A percentile compares a stretch with the other conserved stretches of the same genome.
Conservation (phyloP, 495 filamentous ascomycete species). For the Penicillium bialowiezense region DNA sequence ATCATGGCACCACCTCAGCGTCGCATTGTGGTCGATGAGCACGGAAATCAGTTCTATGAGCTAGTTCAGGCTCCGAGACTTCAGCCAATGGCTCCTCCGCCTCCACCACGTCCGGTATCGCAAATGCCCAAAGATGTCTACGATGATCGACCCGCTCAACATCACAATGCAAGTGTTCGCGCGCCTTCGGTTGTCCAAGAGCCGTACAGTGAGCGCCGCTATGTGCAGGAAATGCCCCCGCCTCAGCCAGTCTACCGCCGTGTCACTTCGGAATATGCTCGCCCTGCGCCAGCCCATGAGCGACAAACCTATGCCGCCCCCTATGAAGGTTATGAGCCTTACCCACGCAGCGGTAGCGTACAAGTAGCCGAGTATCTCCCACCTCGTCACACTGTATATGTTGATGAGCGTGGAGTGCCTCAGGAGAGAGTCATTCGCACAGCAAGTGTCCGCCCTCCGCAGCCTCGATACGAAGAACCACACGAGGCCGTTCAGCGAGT, state of each 20-base stretch:
- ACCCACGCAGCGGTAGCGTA: conserved; percentile 37
- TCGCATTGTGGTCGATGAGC: conserved; percentile 67
- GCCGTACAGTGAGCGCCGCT: conserved; percentile 41
- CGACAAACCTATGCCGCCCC: conserved; percentile 31
- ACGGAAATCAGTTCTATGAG: conserved; percentile 69
- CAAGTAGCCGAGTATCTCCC: conserved; percentile 43
- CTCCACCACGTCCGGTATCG: conserved; percentile 36
- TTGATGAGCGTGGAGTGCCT: conserved; percentile 44
- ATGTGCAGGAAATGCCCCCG: conserved; percentile 46
- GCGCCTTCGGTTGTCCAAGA: conserved; percentile 42
- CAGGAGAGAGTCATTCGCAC: conserved; percentile 55
- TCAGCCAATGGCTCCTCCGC: conserved; percentile 53
- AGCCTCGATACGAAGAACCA: conserved; percentile 53
- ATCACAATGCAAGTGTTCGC: conserved; percentile 36
- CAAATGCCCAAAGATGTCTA: conserved; percentile 34
- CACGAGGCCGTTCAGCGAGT: conserved; percentile 47
- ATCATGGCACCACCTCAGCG: conserved; percentile 59
- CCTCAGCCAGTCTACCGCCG: conserved; percentile 39
- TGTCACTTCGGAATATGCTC: conserved; percentile 39
- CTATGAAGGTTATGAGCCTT: conserved; percentile 34
- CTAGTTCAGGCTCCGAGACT: conserved; percentile 42
- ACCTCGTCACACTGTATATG: conserved; percentile 33
- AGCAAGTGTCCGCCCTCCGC: conserved; percentile 56
- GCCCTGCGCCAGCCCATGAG: conserved; percentile 28
- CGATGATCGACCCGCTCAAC: conserved; percentile 32